A percentile compares a stretch with the other conserved stretches of the same genome.
Evolutionary conservation across 139 green algal species (phyloP).

Genomic region (Auxenochlorella protothecoides): DNA sequence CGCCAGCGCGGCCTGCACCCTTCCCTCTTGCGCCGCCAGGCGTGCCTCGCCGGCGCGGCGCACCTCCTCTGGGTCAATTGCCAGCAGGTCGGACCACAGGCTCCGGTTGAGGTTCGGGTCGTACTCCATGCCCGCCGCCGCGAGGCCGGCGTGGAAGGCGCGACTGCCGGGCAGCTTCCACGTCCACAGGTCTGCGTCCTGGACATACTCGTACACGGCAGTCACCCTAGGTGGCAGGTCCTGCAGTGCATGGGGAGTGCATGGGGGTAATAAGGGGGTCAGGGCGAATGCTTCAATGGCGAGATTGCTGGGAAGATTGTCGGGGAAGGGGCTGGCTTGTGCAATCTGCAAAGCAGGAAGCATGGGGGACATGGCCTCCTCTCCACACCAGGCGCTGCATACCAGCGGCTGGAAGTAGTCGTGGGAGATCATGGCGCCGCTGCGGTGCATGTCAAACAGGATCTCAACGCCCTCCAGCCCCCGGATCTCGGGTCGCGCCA

Average conservation of each 20-base stretch:
- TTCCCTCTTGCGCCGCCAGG: constrained; percentile 13
- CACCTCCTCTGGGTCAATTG: background rate
- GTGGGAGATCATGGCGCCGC: constrained; percentile 40
- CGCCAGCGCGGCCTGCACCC: constrained; percentile 9
- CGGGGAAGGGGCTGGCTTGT: too few relatives aligned
- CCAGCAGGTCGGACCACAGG: background rate
- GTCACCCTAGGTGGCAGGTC: constrained; percentile 7
- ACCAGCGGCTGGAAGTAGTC: constrained; percentile 39
- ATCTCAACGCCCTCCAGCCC: constrained; percentile 25
- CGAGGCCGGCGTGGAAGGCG: constrained; percentile 33
- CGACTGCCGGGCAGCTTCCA: constrained; percentile 42
- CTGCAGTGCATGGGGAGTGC: background rate
- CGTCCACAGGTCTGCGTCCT: constrained; percentile 38
- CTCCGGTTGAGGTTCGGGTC: background rate
- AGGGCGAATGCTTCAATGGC: background rate
- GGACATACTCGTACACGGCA: too few relatives aligned
- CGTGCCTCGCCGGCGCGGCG: constrained; percentile 2
- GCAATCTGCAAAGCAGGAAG: background rate
- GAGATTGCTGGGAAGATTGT: too few relatives aligned
- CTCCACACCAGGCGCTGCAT: constrained; percentile 8
- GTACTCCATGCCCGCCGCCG: background rate
- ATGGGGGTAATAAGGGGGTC: background rate
- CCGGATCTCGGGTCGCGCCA: constrained; percentile 5
- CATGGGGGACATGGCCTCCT: background rate
- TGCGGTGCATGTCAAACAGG: constrained; percentile 46